phyloP scores from a whole-genome alignment of 345 rosid genomes.

The Xanthoceras sorbifolium region DNA sequence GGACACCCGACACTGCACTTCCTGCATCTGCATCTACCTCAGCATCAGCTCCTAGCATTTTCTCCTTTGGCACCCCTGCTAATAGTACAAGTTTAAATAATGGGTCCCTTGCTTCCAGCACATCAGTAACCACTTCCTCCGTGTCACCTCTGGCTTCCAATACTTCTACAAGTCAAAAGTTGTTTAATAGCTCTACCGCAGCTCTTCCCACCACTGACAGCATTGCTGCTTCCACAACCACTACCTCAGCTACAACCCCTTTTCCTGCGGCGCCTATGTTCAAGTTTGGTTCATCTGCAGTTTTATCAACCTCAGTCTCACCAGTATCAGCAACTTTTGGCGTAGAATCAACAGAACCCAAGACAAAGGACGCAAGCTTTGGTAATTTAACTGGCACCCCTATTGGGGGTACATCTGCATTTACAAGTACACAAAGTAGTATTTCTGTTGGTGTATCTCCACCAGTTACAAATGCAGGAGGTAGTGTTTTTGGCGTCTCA shows the following conservation, averaged over 20 bases:
- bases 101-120: constrained; percentile 44
- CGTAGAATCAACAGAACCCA: constrained; percentile 41
- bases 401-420: constrained; percentile 43
- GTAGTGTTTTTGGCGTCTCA: constrained; percentile 30
- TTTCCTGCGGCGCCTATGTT: constrained; percentile 41
- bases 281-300: constrained; percentile 46
- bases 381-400: constrained; percentile 34
- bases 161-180: constrained; percentile 36
- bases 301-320: constrained; percentile 38
- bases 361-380: constrained; percentile 34
- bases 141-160: constrained; percentile 29
- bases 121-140: constrained; percentile 32
- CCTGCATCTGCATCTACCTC: constrained; percentile 42
- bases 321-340: constrained; percentile 30
- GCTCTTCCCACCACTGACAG: constrained; percentile 18
- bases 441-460: constrained; percentile 26
- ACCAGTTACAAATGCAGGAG: constrained; percentile 21
- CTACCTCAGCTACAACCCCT: constrained; percentile 38
- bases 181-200: constrained; percentile 27
- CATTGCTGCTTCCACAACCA: constrained; percentile 26
- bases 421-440: constrained; percentile 33
- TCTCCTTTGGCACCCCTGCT: constrained; percentile 39
- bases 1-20: constrained; percentile 27
- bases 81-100: constrained; percentile 38
- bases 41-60: constrained; percentile 38